phyloP scores from a whole-genome alignment of 2,329 filamentous ascomycete species.

The Hypoxylon sp. region DNA sequence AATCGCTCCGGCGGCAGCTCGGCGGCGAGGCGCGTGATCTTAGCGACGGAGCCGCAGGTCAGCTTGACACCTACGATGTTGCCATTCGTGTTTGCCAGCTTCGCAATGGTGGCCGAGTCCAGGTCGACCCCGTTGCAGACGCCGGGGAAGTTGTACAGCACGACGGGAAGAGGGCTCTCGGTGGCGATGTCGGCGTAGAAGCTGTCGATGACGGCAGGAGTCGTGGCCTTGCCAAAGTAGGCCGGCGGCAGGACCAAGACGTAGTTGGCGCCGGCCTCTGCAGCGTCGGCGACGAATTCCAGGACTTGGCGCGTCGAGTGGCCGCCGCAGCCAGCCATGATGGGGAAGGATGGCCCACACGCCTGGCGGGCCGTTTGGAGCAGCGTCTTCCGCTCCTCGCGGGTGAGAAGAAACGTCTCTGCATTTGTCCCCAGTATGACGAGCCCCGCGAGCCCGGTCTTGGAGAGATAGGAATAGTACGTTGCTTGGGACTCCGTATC shows the following conservation, averaged over 20 bases:
- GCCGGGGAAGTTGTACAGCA: slow-evolving; percentile 74
- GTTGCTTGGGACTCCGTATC: slow-evolving; percentile 54
- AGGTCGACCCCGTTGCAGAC: slow-evolving; percentile 74
- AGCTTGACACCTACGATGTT: slow-evolving; percentile 72
- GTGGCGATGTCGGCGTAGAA: slow-evolving; percentile 67
- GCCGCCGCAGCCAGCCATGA: slow-evolving; percentile 70
- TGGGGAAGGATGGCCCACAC: slow-evolving; percentile 61
- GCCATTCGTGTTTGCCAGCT: slow-evolving; percentile 56
- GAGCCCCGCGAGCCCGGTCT: slow-evolving; percentile 44
- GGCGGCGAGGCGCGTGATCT: slow-evolving; percentile 64
- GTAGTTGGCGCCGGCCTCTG: slow-evolving; percentile 67
- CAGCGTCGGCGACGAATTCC: slow-evolving; percentile 65
- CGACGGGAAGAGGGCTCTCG: slow-evolving; percentile 62
- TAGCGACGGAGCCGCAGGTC: slow-evolving; percentile 69
- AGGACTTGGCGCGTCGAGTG: slow-evolving; percentile 71
- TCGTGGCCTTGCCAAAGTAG: slow-evolving; percentile 71
- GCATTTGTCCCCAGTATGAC: slow-evolving; percentile 48
- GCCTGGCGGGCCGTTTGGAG: slow-evolving; percentile 62
- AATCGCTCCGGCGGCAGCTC: slow-evolving; percentile 64
- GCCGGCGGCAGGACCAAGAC: slow-evolving; percentile 67
- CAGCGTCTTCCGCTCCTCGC: slow-evolving; percentile 65
- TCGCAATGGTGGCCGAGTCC: slow-evolving; percentile 67
- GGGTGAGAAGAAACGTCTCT: slow-evolving; percentile 58
- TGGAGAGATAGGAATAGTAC: slow-evolving; percentile 60
- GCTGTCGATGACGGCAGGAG: slow-evolving; percentile 61